Conservation (phyloP, 129 eudicot genomes). For the Smallanthus sonchifolius region DNA sequence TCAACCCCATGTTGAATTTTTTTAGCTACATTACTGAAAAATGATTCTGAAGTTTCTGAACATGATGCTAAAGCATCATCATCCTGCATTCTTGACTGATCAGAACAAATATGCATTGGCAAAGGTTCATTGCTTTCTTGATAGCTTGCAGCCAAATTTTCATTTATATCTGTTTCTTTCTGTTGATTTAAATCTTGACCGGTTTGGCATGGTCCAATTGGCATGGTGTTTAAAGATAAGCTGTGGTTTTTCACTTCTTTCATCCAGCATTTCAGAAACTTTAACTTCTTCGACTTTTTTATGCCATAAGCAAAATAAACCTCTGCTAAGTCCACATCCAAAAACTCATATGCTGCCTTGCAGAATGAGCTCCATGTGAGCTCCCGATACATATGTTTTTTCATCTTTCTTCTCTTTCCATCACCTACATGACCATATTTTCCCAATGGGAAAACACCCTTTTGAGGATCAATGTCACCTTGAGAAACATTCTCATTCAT, state of each 20-base stretch:
- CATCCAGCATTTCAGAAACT: slow-evolving; percentile 92
- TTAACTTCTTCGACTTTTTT: slow-evolving; percentile 67
- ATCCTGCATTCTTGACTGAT: slow-evolving; percentile 36
- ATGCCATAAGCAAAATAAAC: slow-evolving; percentile 46
- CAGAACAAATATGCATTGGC: slow-evolving; percentile 18
- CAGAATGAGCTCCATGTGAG: slow-evolving; percentile 77
- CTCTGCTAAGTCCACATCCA: slow-evolving; percentile 57
- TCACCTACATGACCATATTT: slow-evolving; percentile 28
- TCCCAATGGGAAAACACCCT: slow-evolving; percentile 34
- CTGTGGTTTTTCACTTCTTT: slow-evolving; percentile 48
- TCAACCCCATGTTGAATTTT: slow-evolving; percentile 69
- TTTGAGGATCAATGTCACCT: slow-evolving; percentile 29
- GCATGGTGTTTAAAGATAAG: not conserved
- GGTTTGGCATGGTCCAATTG: slow-evolving; percentile 20
- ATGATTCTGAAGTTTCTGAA: slow-evolving; percentile 59
- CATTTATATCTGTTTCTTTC: slow-evolving; percentile 17
- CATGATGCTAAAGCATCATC: slow-evolving; percentile 31
- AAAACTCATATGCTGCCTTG: slow-evolving; percentile 50
- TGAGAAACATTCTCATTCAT: slow-evolving; percentile 18
- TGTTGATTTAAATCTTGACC: slow-evolving; percentile 24
- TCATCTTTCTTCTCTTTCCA: slow-evolving; percentile 48
- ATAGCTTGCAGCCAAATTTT: slow-evolving; percentile 12
- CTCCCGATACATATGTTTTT: slow-evolving; percentile 32
- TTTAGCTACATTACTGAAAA: slow-evolving; percentile 54
- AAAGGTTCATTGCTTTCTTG: slow-evolving; percentile 29